phyloP scores from a whole-genome alignment of 345 rosid genomes.

The Syzygium aqueum region DNA sequence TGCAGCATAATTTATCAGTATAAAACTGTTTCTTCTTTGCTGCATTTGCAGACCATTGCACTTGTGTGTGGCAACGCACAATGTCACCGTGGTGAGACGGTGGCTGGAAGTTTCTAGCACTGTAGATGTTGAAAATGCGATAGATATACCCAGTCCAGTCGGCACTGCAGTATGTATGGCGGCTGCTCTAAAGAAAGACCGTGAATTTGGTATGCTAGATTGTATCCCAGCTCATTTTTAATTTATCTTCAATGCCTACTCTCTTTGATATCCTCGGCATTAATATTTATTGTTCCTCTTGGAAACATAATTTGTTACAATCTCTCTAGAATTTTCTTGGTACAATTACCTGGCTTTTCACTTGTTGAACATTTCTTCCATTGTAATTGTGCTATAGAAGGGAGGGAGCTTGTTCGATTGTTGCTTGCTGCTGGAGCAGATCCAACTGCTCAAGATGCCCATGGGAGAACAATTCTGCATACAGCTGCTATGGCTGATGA shows the following conservation, averaged over 20 bases:
- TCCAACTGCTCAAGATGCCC: constrained; percentile 79
- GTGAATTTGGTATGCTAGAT: constrained; percentile 62
- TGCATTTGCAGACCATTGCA: constrained; percentile 69
- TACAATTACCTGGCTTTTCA: background rate
- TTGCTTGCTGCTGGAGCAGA: constrained; percentile 94
- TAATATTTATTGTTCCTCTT: background rate
- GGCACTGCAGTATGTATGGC: constrained; percentile 97
- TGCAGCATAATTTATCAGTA: background rate
- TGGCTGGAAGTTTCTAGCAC: constrained; percentile 80
- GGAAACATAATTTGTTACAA: background rate
- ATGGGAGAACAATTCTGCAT: constrained; percentile 89
- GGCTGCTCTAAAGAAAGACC: constrained; percentile 83
- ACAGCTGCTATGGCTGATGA: constrained; percentile 90
- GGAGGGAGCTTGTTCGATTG: constrained; percentile 76
- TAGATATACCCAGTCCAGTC: constrained; percentile 65
- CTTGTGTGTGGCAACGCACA: constrained; percentile 79
- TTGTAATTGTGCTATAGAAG: constrained; percentile 48
- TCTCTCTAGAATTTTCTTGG: background rate
- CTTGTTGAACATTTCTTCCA: background rate
- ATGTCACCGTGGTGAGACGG: constrained; percentile 83
- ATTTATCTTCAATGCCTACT: background rate
- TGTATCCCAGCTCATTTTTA: background rate
- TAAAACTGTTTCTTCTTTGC: constrained; percentile 1
- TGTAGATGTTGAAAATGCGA: constrained; percentile 63
- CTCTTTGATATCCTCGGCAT: background rate